These are phyloP conservation scores for Acrodontium crateriforme DNA, from an alignment of 2,329 filamentous ascomycete genomes.

Conservation along the genomic window DNA sequence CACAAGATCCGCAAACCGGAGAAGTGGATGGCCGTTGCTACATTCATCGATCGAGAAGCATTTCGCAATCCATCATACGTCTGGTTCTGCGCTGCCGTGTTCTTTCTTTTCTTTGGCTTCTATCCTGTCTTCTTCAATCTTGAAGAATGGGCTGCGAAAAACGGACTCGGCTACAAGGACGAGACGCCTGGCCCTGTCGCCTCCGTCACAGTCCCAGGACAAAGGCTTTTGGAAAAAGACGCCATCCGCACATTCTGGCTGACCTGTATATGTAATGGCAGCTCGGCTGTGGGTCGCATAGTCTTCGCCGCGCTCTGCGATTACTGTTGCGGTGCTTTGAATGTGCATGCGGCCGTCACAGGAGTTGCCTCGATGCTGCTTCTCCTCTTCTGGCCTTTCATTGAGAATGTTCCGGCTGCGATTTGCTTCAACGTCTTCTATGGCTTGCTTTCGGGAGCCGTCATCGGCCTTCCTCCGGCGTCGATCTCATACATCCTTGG, in stretches of 20 bases:
- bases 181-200: background rate
- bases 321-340: constrained; percentile 24
- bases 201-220: too few species aligned
- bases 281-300: constrained; percentile 34
- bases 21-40: constrained; percentile 23
- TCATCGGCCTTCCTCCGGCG: constrained; percentile 37
- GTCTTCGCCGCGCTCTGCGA: constrained; percentile 30
- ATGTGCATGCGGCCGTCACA: constrained; percentile 32
- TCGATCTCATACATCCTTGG: constrained; percentile 34
- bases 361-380: constrained; percentile 29
- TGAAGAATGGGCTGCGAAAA: constrained; percentile 36
- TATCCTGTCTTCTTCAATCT: constrained; percentile 41
- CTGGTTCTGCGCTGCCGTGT: constrained; percentile 32
- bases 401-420: constrained; percentile 24
- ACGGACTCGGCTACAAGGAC: constrained; percentile 27
- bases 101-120: constrained; percentile 38
- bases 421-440: constrained; percentile 37
- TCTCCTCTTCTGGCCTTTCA: constrained; percentile 31
- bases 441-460: constrained; percentile 34
- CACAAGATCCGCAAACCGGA: constrained; percentile 26
- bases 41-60: constrained; percentile 29
- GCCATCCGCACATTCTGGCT: constrained; percentile 35
- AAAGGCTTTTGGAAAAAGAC: constrained; percentile 11
- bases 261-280: constrained; percentile 36
- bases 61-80: constrained; percentile 30